Conservation (phyloP, 1,284 basidiomycete genomes). For the Crucibulum parvulum region DNA sequence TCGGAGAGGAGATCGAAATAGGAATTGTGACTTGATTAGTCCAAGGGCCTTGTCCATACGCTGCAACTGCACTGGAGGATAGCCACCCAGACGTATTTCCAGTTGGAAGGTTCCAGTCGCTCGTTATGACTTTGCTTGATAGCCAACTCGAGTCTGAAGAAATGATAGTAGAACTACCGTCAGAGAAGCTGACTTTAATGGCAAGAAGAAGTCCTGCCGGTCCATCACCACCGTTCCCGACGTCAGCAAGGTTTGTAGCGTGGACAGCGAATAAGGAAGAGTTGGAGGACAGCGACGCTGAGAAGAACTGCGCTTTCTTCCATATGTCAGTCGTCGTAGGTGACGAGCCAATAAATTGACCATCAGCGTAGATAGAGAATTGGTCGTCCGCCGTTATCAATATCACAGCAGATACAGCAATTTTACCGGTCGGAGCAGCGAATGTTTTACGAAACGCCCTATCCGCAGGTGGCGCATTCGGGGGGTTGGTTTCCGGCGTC, state of each 20-base stretch:
- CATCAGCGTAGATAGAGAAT: constrained; percentile 31
- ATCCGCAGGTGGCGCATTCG: constrained; percentile 16
- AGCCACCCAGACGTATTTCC: constrained; percentile 21
- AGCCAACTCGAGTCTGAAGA: constrained; percentile 22
- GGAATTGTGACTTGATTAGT: constrained; percentile 16
- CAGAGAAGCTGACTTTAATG: constrained; percentile 24
- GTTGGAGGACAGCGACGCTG: constrained; percentile 3
- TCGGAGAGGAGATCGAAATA: constrained; percentile 6
- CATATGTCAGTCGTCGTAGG: constrained; percentile 23
- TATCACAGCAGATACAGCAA: constrained; percentile 17
- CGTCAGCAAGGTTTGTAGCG: constrained; percentile 25
- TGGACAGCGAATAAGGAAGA: constrained; percentile 24
- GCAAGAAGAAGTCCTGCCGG: constrained; percentile 29
- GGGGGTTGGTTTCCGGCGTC: constrained; percentile 30
- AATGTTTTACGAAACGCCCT: constrained; percentile 34
- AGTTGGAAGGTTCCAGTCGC: constrained; percentile 19
- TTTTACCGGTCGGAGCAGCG: constrained; percentile 26
- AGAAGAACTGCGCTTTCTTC: constrained; percentile 24
- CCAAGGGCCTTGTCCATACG: constrained; percentile 10
- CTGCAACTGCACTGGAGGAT: constrained; percentile 9
- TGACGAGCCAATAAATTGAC: constrained; percentile 21
- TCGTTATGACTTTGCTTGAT: constrained; percentile 11
- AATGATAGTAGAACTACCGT: constrained; percentile 19
- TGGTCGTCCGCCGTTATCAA: constrained; percentile 29
- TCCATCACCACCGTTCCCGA: constrained; percentile 15